These are phyloP conservation scores for Coniosporium tulheliwenetii DNA, from an alignment of 2,329 filamentous ascomycete genomes.

Conservation along the genomic window DNA sequence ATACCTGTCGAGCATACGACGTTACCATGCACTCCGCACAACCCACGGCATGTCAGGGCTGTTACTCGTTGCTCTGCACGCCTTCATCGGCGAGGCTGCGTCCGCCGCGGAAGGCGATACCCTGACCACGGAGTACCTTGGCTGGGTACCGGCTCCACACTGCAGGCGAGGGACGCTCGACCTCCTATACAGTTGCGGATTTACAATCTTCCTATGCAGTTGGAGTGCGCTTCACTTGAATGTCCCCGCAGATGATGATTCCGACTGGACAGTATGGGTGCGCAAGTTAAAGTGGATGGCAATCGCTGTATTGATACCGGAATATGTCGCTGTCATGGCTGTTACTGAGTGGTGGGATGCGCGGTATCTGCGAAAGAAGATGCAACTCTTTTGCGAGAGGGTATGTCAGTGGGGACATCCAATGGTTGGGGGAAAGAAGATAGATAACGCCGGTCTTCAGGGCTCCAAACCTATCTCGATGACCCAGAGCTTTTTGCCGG, in stretches of 20 bases:
- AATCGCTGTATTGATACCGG: constrained; percentile 18
- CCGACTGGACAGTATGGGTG: constrained; percentile 4
- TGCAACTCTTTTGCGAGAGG: too few relatives aligned
- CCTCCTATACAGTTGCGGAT: constrained; percentile 14
- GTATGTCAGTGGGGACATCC: too few relatives aligned
- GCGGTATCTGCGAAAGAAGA: constrained; percentile 1
- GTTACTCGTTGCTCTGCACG: too few relatives aligned
- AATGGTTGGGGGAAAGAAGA: too few relatives aligned
- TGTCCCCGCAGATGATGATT: constrained; percentile 14
- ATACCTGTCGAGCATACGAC: too few relatives aligned
- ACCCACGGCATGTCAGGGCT: too few relatives aligned
- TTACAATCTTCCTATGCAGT: constrained; percentile 19
- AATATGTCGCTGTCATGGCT: constrained; percentile 16
- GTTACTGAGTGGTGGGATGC: constrained; percentile 18
- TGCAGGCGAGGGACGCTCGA: constrained; percentile 14
- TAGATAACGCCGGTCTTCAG: too few relatives aligned
- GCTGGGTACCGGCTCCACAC: neutral
- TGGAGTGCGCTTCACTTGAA: constrained; percentile 19
- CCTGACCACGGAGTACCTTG: too few relatives aligned
- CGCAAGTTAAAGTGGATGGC: constrained; percentile 16
- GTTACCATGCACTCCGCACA: too few relatives aligned
- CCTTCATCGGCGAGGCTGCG: too few relatives aligned
- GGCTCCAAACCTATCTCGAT: too few relatives aligned
- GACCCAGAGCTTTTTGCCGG: neutral
- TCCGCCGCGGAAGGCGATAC: too few relatives aligned